Conservation (phyloP, 2,329 filamentous ascomycete species). For the Fulvia fulva region DNA sequence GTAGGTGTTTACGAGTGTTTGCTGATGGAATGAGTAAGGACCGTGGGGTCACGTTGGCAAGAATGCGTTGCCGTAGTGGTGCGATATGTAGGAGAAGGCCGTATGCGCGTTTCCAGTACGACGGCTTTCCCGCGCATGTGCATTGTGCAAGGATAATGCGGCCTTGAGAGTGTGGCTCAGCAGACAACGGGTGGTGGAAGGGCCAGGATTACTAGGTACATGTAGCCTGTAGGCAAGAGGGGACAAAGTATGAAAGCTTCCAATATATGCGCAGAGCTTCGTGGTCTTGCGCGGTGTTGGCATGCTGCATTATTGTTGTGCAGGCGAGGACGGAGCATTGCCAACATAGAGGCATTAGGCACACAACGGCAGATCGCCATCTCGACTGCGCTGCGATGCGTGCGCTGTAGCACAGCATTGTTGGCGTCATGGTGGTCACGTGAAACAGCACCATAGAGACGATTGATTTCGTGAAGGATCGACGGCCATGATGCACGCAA, state of each 20-base stretch:
- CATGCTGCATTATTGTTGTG: neutral
- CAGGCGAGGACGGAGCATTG: neutral
- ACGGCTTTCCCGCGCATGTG: neutral
- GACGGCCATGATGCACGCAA: neutral
- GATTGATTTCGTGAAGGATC: neutral
- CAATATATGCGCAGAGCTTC: neutral
- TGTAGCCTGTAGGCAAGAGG: too few relatives aligned
- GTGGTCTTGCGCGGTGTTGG: neutral
- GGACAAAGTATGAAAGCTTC: too few relatives aligned
- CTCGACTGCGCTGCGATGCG: neutral
- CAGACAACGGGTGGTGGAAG: neutral
- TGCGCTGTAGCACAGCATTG: neutral
- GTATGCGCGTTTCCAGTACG: neutral
- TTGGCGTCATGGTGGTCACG: neutral
- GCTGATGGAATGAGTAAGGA: neutral
- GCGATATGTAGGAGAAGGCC: neutral
- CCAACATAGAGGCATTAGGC: neutral
- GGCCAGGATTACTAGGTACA: too few relatives aligned
- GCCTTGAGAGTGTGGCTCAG: neutral
- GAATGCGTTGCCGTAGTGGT: neutral
- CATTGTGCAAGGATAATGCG: neutral
- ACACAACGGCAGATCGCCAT: neutral
- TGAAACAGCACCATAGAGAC: neutral
- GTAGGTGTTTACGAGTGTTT: neutral
- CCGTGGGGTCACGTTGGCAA: neutral